Base-by-base conservation (phyloP, 352 stramenopile species). In the Plasmopara muralis region DNA sequence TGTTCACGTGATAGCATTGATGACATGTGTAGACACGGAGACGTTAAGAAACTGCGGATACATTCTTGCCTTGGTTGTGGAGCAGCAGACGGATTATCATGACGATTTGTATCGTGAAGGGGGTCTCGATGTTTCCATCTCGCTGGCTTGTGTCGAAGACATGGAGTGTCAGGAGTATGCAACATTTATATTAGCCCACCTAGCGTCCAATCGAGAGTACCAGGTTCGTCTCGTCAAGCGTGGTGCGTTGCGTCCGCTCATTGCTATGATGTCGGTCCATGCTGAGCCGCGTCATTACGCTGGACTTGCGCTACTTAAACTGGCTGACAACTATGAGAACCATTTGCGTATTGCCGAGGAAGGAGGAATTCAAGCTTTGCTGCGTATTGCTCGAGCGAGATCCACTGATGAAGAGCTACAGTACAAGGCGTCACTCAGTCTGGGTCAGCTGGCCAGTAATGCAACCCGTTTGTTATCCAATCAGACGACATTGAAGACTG, bases 311-410 rank as follows among this genome's bases (percentile, higher is more conserved):
- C 72, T 99, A n/a, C 79, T 99, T 31, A 98, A 98, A 64, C 78
- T 98, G 35, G 93, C 94, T 10, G 94, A 99, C 69, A 99, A 99
- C 63, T 98, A 97, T 65, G 89, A 98, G 62, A 98, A 98, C 68
- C 95, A 99, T 62, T 51, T 98, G 39, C 81, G 79, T 29, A 98
- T 98, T 61, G 92, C 94, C 12, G 83, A 98, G 55, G 91, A 97
- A 63, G 95, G 95, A 34, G 95, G 95, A 5, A 98, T 98, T 49
- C 87, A 98, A 61, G 94, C 94, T 31, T 71, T 98, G 12, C 55
- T 98, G 13, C 81, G 90, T 30, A 86, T 98, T 35, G 92, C 89
- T 4, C 78, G 85, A 31, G 83, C 85, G 37, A 84, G 92, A 15
- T 88, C 80, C 3, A 96, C 89, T 0, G 91, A 98, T 64, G 91